These are phyloP conservation scores for Acacia acuminata DNA, from an alignment of 306 rosid species.

Conservation along the genomic window DNA sequence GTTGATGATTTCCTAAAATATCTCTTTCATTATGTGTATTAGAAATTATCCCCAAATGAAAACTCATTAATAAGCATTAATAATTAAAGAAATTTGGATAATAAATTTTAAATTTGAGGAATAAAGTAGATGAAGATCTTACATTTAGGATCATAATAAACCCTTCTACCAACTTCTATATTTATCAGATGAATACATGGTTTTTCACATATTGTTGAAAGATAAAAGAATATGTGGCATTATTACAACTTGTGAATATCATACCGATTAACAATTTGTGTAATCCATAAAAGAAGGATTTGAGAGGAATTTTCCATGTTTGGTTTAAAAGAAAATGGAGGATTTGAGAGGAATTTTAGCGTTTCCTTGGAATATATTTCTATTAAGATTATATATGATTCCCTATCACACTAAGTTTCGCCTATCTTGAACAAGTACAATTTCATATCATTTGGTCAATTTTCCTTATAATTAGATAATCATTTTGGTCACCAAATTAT, in stretches of 20 bases:
- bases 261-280: not conserved
- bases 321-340: too few species aligned
- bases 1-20: not conserved
- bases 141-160: too few species aligned
- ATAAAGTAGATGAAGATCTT: too few species aligned
- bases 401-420: constrained; percentile 15
- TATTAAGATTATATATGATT: not conserved
- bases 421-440: constrained; percentile 43
- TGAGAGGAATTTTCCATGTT: constrained; percentile 54
- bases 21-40: too few species aligned
- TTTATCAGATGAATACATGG: not conserved
- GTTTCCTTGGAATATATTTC: constrained; percentile 29
- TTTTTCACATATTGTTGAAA: not conserved
- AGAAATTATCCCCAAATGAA: too few species aligned
- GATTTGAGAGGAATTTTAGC: constrained; percentile 53
- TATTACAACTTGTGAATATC: not conserved
- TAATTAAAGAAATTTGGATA: too few species aligned
- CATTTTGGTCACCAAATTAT: constrained; percentile 40
- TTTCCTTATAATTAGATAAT: constrained; percentile 54
- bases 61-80: too few species aligned
- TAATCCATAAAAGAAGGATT: constrained; percentile 1
- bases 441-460: constrained; percentile 32
- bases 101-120: too few species aligned
- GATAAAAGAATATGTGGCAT: not conserved
- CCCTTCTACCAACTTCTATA: not conserved